phyloP scores from a whole-genome alignment of 495 filamentous ascomycete genomes.

The Acidiella bohemica region DNA sequence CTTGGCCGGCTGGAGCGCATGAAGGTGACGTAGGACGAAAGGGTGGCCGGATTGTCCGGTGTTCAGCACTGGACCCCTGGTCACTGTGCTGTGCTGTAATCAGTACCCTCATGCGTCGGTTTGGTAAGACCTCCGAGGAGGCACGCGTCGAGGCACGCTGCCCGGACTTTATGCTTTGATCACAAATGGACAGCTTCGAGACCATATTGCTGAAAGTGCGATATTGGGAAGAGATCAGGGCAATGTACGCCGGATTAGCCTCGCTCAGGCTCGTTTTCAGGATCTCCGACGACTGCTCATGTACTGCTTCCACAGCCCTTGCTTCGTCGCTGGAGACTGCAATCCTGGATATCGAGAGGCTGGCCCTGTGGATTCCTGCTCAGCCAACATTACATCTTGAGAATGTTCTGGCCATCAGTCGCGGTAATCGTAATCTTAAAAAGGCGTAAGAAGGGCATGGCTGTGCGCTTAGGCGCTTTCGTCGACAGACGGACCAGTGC shows the following conservation, averaged over 20 bases:
- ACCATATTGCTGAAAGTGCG: background rate
- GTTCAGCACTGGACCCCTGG: background rate
- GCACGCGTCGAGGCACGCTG: constrained; percentile 26
- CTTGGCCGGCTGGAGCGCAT: constrained; percentile 1
- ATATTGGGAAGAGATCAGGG: constrained; percentile 20
- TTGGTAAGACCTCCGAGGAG: constrained; percentile 24
- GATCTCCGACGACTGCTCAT: constrained; percentile 23
- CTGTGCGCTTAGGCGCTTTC: constrained; percentile 15
- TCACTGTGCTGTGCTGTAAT: constrained; percentile 5
- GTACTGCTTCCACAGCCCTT: constrained; percentile 9
- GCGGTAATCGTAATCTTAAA: too few species aligned
- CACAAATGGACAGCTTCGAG: constrained; percentile 24
- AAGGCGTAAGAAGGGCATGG: constrained; percentile 23
- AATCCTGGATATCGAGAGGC: constrained; percentile 13
- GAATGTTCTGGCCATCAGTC: too few species aligned
- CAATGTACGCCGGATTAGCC: constrained; percentile 24
- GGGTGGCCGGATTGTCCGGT: constrained; percentile 16
- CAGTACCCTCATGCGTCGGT: constrained; percentile 26
- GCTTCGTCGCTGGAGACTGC: constrained; percentile 5
- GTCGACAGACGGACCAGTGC: constrained; percentile 25
- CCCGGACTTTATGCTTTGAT: constrained; percentile 29
- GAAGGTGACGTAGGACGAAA: constrained; percentile 13
- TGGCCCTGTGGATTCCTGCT: constrained; percentile 3
- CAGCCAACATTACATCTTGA: too few species aligned
- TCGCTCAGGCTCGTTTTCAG: constrained; percentile 21